A percentile compares a stretch with the other conserved stretches of the same genome.
These are phyloP conservation scores for Phytopythium delawarense DNA, from an alignment of 352 stramenopile genomes.

Conservation along the genomic window DNA sequence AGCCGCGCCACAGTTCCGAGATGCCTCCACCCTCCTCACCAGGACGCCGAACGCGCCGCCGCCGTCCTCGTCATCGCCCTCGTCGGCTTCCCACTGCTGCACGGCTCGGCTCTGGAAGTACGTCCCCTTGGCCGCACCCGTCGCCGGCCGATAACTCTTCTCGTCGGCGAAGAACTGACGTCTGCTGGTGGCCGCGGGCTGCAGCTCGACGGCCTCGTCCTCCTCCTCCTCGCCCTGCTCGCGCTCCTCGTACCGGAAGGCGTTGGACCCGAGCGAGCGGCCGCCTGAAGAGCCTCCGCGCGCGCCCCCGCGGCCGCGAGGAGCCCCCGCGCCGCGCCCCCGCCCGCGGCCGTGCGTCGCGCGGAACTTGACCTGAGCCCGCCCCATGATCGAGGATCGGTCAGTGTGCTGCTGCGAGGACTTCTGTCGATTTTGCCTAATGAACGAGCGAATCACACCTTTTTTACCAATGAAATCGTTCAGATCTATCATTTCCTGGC, in stretches of 20 bases:
- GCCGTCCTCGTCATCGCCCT: constrained; percentile 13
- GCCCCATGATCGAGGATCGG: constrained; percentile 34
- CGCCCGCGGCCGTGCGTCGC: constrained; percentile 47
- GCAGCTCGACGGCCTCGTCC: neutral
- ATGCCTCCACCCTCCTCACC: constrained; percentile 16
- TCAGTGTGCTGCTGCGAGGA: neutral
- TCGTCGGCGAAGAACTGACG: constrained; percentile 68
- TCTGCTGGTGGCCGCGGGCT: constrained; percentile 10
- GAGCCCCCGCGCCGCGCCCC: constrained; percentile 14
- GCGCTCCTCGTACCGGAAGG: constrained; percentile 55
- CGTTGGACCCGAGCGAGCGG: constrained; percentile 58
- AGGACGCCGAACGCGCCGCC: constrained; percentile 26
- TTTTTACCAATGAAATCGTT: neutral
- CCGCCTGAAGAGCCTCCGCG: constrained; percentile 12
- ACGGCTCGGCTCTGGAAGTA: constrained; percentile 62
- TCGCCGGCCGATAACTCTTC: constrained; percentile 39
- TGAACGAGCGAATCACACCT: neutral
- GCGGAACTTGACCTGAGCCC: constrained; percentile 69
- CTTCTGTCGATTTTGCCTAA: neutral
- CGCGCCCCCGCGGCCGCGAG: constrained; percentile 7
- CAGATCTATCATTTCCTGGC: neutral
- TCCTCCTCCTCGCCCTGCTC: constrained; percentile 16
- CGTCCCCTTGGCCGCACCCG: constrained; percentile 15
- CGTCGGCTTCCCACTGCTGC: constrained; percentile 66
- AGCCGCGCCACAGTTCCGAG: constrained; percentile 3